A percentile compares a stretch with the other conserved stretches of the same genome.
Conservation (phyloP, 257 asterid species). For the Solanum tarijense region DNA sequence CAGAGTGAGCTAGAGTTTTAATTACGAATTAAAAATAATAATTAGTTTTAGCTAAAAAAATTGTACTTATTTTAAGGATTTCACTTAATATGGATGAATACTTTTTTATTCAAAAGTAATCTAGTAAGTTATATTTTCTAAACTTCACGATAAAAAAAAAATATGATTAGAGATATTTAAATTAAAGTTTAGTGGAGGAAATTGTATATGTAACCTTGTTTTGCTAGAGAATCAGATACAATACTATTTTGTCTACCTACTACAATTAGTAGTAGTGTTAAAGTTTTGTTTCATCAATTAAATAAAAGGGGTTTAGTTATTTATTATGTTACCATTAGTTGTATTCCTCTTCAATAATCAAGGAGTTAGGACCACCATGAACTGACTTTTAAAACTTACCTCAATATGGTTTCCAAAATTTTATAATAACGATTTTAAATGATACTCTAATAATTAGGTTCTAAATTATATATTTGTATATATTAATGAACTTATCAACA, state of each 20-base stretch:
- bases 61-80: neutral
- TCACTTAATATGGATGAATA: neutral
- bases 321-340: no score
- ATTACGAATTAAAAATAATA: neutral
- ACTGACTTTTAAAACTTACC: conserved; percentile 18
- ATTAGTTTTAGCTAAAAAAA: neutral
- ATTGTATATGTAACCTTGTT: neutral
- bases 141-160: neutral
- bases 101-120: neutral
- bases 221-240: neutral
- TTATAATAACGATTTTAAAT: no score
- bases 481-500: no score
- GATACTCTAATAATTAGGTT: no score
- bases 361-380: conserved; percentile 26
- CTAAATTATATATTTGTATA: no score
- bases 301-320: neutral
- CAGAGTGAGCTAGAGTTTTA: neutral
- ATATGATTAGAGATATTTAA: neutral
- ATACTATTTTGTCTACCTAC: neutral
- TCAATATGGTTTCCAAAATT: neutral
- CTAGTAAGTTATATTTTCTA: neutral
- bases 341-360: neutral
- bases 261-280: neutral
- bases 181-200: neutral
- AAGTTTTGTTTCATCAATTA: neutral